A percentile compares a stretch with the other conserved stretches of the same genome.
phyloP scores from a whole-genome alignment of 768 basidiomycete species.

The Obba rivulosa region DNA sequence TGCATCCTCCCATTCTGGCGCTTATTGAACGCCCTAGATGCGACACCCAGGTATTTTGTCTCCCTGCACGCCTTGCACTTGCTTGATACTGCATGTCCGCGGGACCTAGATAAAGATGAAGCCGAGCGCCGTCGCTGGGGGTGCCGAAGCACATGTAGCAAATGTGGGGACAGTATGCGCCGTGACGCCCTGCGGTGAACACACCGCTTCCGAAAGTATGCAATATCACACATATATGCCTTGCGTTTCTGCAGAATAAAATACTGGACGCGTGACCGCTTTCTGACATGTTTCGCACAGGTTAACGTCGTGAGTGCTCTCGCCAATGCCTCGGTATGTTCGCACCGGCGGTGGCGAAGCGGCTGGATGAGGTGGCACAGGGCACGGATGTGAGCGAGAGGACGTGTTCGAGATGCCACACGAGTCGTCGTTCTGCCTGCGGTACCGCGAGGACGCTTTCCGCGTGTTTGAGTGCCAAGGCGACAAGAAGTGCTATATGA shows the following conservation, averaged over 20 bases:
- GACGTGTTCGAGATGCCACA: constrained; percentile 52
- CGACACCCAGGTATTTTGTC: too few relatives aligned
- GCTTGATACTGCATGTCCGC: too few relatives aligned
- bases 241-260: neutral
- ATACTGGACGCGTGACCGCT: neutral
- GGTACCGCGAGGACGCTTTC: constrained; percentile 68
- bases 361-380: constrained; percentile 56
- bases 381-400: constrained; percentile 50
- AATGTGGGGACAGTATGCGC: constrained; percentile 59
- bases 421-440: constrained; percentile 61
- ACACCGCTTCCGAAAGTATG: constrained; percentile 42
- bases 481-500: constrained; percentile 75
- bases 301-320: constrained; percentile 60
- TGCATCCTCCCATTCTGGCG: too few relatives aligned
- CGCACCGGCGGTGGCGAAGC: constrained; percentile 46
- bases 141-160: constrained; percentile 1
- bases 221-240: constrained; percentile 46
- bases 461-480: constrained; percentile 59
- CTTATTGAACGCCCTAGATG: too few relatives aligned
- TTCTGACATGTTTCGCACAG: constrained; percentile 24
- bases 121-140: neutral
- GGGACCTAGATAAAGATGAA: too few relatives aligned
- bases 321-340: constrained; percentile 54
- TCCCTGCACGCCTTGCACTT: too few relatives aligned
- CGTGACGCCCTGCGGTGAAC: constrained; percentile 47